phyloP scores from a whole-genome alignment of 768 basidiomycete species.

The Suillus lakei region DNA sequence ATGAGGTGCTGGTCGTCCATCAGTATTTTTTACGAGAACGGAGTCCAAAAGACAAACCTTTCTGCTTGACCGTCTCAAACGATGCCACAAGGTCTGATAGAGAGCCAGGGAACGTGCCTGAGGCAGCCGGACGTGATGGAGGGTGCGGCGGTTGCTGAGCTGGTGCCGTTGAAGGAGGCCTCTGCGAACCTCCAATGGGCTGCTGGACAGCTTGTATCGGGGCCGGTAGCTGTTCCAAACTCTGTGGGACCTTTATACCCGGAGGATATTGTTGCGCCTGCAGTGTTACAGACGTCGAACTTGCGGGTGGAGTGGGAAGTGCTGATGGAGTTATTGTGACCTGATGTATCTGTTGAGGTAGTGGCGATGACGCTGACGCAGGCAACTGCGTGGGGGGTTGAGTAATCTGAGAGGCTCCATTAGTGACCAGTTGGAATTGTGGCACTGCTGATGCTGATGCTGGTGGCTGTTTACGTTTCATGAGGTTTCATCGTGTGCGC shows the following conservation, averaged over 20 bases:
- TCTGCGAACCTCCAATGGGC: constrained; percentile 45
- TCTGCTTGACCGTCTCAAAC: constrained; percentile 96
- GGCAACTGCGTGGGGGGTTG: constrained; percentile 34
- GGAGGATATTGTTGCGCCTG: constrained; percentile 65
- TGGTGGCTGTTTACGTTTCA: constrained; percentile 39
- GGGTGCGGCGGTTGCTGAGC: constrained; percentile 44
- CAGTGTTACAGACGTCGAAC: constrained; percentile 35
- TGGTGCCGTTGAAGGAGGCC: constrained; percentile 58
- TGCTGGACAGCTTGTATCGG: constrained; percentile 30
- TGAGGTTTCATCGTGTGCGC: constrained; percentile 20
- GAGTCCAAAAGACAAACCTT: constrained; percentile 58
- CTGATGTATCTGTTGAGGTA: constrained; percentile 54
- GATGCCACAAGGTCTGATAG: constrained; percentile 92
- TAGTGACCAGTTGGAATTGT: constrained; percentile 40
- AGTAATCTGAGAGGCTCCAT: constrained; percentile 35
- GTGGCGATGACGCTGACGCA: constrained; percentile 48
- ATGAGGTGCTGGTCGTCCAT: constrained; percentile 57
- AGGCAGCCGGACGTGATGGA: constrained; percentile 44
- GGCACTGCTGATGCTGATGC: constrained; percentile 39
- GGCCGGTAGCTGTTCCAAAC: constrained; percentile 42
- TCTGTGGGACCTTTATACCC: constrained; percentile 62
- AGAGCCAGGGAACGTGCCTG: constrained; percentile 74
- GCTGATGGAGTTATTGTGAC: constrained; percentile 15
- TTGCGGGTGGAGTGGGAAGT: constrained; percentile 19
- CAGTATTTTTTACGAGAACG: background rate